Evolutionary conservation across 2,329 filamentous ascomycete genomes (phyloP).

Genomic region (Pestalotiopsis sp.): DNA sequence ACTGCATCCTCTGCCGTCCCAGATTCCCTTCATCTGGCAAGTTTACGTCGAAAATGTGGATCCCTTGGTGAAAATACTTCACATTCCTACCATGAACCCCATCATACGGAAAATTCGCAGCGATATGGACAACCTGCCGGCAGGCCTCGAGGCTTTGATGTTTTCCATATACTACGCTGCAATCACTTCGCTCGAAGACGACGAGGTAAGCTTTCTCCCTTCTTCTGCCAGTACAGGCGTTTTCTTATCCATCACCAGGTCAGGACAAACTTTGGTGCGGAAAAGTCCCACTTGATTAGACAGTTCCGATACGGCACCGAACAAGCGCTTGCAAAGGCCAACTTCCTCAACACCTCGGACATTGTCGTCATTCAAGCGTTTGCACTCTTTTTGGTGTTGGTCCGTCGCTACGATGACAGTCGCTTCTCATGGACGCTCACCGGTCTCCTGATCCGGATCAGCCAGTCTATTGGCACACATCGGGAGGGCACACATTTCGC

Average conservation of each 20-base stretch:
- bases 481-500: slow-evolving; percentile 57
- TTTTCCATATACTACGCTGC: slow-evolving; percentile 65
- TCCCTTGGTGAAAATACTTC: slow-evolving; percentile 71
- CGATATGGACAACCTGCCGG: slow-evolving; percentile 59
- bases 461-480: slow-evolving; percentile 56
- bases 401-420: slow-evolving; percentile 53
- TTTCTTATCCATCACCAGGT: slow-evolving; percentile 42
- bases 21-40: slow-evolving; percentile 70
- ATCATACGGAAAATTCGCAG: slow-evolving; percentile 63
- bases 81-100: slow-evolving; percentile 67
- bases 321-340: slow-evolving; percentile 62
- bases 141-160: slow-evolving; percentile 62
- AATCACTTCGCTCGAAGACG: slow-evolving; percentile 61
- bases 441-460: slow-evolving; percentile 61
- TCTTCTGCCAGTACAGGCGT: not conserved
- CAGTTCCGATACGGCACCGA: slow-evolving; percentile 59
- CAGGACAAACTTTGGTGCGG: slow-evolving; percentile 49
- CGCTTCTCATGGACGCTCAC: slow-evolving; percentile 66
- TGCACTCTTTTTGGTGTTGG: slow-evolving; percentile 57
- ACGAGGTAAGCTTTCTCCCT: slow-evolving; percentile 47
- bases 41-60: slow-evolving; percentile 76
- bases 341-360: slow-evolving; percentile 63
- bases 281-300: slow-evolving; percentile 46
- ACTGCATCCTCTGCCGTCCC: slow-evolving; percentile 67
- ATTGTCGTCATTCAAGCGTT: slow-evolving; percentile 64